Evolutionary conservation across 768 basidiomycete genomes (phyloP).

Genomic region (Postia placenta): DNA sequence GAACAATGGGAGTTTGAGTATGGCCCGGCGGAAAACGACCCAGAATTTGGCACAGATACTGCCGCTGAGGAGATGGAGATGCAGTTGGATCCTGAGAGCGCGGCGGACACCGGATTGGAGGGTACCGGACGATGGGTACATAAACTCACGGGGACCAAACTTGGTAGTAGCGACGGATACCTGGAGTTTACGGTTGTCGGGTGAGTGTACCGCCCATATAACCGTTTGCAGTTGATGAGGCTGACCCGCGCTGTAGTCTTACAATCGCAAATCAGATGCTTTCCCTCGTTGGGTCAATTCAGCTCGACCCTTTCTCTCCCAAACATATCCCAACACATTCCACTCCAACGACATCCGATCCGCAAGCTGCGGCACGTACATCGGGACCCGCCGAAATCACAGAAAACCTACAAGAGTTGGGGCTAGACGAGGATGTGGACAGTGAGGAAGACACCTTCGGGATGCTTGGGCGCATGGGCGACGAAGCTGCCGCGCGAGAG

Average conservation of each 20-base stretch:
- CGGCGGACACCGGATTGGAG: slow-evolving; percentile 25
- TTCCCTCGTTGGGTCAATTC: slow-evolving; percentile 80
- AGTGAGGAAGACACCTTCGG: slow-evolving; percentile 28
- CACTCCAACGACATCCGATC: slow-evolving; percentile 13
- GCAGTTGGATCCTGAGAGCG: slow-evolving; percentile 17
- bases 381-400: slow-evolving; percentile 13
- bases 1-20: slow-evolving; percentile 85
- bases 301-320: slow-evolving; percentile 67
- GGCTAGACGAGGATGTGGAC: slow-evolving; percentile 19
- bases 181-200: slow-evolving; percentile 87
- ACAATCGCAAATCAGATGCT: slow-evolving; percentile 93
- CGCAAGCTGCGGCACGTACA: not conserved
- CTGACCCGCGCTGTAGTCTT: slow-evolving; percentile 39
- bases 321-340: slow-evolving; percentile 38
- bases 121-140: slow-evolving; percentile 77
- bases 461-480: slow-evolving; percentile 24
- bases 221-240: not conserved
- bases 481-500: slow-evolving; percentile 21
- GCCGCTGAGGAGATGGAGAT: slow-evolving; percentile 22
- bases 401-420: slow-evolving; percentile 16
- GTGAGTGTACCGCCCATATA: slow-evolving; percentile 35
- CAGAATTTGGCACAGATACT: slow-evolving; percentile 47
- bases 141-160: slow-evolving; percentile 54
- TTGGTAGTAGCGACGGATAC: slow-evolving; percentile 64
- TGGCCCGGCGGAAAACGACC: slow-evolving; percentile 75